Base-by-base conservation (phyloP, 129 eudicot species). In the Logfia minima region DNA sequence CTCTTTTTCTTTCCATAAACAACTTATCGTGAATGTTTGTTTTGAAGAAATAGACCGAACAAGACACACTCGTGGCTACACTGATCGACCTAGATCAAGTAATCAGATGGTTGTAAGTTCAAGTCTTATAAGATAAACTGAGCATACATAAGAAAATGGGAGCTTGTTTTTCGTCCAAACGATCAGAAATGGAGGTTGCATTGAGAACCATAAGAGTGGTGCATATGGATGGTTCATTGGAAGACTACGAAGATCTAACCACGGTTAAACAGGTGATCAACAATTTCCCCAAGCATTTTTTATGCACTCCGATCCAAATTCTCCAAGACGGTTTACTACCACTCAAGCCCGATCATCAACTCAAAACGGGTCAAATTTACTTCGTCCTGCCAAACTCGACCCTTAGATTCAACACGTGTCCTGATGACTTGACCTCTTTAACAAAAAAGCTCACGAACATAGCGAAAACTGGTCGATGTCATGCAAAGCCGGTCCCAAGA, bases 271-370 rank as follows among this genome's bases (percentile, higher is more conserved):
- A 87, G 56, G 87, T 90, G 13, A 85, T 85, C 5, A 76, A 59
- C 0, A 77, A 83, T 14, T 84, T 82, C 56, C 72, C 88, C 1
- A 83, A 35, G 66, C 87, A 87, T 65, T 87, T 87, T 68, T 69
- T 87, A 68, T 90, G 86, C 77, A 84, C 92, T 0, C 92, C 86
- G 28, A 78, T 86, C 2, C 85, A 90, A 56, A 80, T 87, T 19
- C 75, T 79, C 2, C 81, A 81, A 56, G 55, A 79, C 22, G 85
- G 81, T 4, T 77, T 84, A 37, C 53, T 78, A 9, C 90, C 90
- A 0, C 83, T 87, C 35, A 81, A 61, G 19, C 83, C 53, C 2
- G 75, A 82, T 17, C 74, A 88, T 19, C 76, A 74, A 63, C 82
- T 90, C 21, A 62, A 83, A 72, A 64, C 62, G 4, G 92, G 92